A percentile compares a stretch with the other conserved stretches of the same genome.
Conservation (phyloP, 257 asterid genomes). For the Fraxinus americana region DNA sequence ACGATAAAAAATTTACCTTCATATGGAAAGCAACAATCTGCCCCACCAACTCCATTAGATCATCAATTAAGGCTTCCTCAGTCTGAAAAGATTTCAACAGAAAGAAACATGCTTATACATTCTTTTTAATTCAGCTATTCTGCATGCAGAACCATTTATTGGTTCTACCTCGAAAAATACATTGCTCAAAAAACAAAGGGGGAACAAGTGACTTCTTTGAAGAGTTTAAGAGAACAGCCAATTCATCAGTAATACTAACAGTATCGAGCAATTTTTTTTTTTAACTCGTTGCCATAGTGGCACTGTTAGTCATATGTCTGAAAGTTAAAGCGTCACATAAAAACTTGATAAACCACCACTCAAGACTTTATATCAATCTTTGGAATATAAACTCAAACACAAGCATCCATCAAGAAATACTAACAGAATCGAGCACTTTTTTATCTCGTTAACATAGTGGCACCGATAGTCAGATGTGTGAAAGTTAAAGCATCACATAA, state of each 20-base stretch:
- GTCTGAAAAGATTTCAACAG: slow-evolving; percentile 38
- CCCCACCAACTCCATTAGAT: slow-evolving; percentile 82
- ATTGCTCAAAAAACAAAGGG: background rate
- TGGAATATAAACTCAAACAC: background rate
- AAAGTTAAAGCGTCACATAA: background rate
- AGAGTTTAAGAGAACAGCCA: background rate
- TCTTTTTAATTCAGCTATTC: background rate
- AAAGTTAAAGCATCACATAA: background rate
- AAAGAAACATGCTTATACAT: slow-evolving; percentile 14
- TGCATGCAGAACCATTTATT: background rate
- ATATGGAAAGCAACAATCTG: slow-evolving; percentile 92
- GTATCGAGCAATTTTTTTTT: background rate
- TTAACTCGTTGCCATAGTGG: background rate
- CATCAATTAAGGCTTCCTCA: slow-evolving; percentile 66
- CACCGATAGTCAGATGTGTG: background rate
- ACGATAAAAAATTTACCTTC: slow-evolving; percentile 54
- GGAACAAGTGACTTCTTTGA: background rate
- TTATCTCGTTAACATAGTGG: background rate
- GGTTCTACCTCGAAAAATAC: background rate
- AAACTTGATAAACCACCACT: background rate
- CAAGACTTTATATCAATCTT: background rate
- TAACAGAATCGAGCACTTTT: background rate
- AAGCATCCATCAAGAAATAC: background rate
- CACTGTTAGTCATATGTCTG: background rate
- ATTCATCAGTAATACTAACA: background rate